Evolutionary conservation across 352 stramenopile species (phyloP).

Genomic region (Phytophthora syringae): DNA sequence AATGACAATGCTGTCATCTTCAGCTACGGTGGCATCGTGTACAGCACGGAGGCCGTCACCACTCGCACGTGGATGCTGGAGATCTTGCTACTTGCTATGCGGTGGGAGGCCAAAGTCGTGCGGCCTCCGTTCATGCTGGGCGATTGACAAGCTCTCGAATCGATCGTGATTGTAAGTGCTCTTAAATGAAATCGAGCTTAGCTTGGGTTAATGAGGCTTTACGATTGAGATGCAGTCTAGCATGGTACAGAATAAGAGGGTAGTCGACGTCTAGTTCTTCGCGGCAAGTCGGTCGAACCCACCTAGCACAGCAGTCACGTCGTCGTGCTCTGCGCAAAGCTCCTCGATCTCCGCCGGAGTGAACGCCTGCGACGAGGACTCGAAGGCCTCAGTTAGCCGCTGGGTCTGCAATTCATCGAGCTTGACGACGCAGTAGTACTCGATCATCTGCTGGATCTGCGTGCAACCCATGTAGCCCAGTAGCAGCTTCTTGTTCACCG

Average conservation of each 20-base stretch:
- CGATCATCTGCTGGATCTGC: constrained; percentile 61
- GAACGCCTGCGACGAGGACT: constrained; percentile 28
- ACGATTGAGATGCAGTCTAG: constrained; percentile 11
- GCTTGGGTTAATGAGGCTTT: no score
- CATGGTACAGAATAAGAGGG: constrained; percentile 9
- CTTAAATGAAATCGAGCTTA: not conserved
- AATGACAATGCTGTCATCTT: constrained; percentile 42
- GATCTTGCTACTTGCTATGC: constrained; percentile 63
- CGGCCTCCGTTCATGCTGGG: constrained; percentile 44
- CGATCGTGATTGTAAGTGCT: not conserved
- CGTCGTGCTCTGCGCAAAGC: constrained; percentile 57
- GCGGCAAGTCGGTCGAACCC: constrained; percentile 23
- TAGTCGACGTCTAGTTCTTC: not conserved
- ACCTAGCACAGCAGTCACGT: constrained; percentile 48
- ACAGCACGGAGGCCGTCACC: constrained; percentile 43
- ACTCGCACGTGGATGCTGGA: constrained; percentile 72
- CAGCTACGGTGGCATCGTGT: constrained; percentile 58
- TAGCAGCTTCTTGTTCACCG: constrained; percentile 88
- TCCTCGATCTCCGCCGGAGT: constrained; percentile 64
- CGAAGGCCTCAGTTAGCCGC: constrained; percentile 18
- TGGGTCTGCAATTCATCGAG: constrained; percentile 24
- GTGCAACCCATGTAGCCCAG: constrained; percentile 64
- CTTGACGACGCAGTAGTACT: constrained; percentile 61
- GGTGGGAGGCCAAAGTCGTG: constrained; percentile 61
- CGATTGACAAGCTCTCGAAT: constrained; percentile 15